phyloP scores from a whole-genome alignment of 352 stramenopile species.

The Phytophthora pistaciae region DNA sequence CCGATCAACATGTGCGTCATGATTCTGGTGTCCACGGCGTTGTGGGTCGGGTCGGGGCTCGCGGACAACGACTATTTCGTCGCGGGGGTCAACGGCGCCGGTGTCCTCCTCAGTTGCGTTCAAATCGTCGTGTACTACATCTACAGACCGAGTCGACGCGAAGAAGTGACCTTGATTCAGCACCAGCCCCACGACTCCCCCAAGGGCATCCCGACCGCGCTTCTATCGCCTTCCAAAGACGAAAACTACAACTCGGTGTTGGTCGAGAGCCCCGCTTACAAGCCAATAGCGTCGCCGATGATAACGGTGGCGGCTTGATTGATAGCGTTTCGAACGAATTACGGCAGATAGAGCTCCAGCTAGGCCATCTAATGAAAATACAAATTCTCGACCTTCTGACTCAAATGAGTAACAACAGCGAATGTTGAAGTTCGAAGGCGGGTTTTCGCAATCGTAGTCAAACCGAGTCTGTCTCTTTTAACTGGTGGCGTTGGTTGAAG shows the following conservation, averaged over 20 bases:
- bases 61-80: constrained; percentile 54
- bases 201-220: neutral
- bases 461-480: neutral
- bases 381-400: no score
- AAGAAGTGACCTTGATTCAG: neutral
- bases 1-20: constrained; percentile 56
- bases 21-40: constrained; percentile 46
- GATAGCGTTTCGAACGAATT: neutral
- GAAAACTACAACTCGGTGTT: constrained; percentile 10
- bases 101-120: constrained; percentile 40
- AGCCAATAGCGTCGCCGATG: neutral
- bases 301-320: neutral
- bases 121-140: constrained; percentile 61
- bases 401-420: neutral
- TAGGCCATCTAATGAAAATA: no score
- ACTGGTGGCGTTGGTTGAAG: constrained; percentile 6
- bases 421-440: neutral
- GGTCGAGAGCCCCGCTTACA: constrained; percentile 1
- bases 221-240: neutral
- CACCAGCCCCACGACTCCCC: neutral
- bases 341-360: no score
- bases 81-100: constrained; percentile 46
- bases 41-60: constrained; percentile 59
- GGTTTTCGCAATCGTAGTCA: neutral
- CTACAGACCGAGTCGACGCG: constrained; percentile 28